Evolutionary conservation across 164 flowering plant genomes (phyloP), one percentile per base, ranked within the genome.

Genomic region (Liquidambar formosana): DNA sequence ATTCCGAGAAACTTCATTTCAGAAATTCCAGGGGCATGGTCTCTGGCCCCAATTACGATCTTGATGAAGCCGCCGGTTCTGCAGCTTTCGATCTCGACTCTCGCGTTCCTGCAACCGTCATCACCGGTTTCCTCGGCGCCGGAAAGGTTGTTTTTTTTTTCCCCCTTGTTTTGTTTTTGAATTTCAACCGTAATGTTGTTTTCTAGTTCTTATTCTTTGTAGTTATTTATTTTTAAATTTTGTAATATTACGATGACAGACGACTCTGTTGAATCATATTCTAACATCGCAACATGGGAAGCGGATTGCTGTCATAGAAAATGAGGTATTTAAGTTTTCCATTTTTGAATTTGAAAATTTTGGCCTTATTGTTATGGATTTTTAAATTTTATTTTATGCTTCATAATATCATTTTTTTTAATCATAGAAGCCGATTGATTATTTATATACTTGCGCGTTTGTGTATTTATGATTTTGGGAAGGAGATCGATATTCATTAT

Each of bases 51-150:
- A 63, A 44, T 48, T 41, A 48, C 23, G 63, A 60, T 23, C 46
- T 57, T 41, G 74, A 73, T 1, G 78, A 73, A 49, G 81, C 75
- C 13, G 65, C 57, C n/a, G n/a, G n/a, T 22, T 69, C 82, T 0
- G 46, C 75, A 2, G 65, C 76, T 0, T 28, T 64, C 1, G 54
- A 58, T 33, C 68, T 61, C 47, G 97, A 94, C 75, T 74, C 67
- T 75, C 83, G 97, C n/a, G 91, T 90, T 25, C 90, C 98, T 0
- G 94, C 96, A 25, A 92, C 97, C 47, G 83, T 94, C 0, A 79
- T 92, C 69, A 90, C 96, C n/a, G 97, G 98, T 4, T 94, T 92
- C 70, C 90, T 94, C n/a, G 98, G 98, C 61, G 83, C 98, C 13
- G 98, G 98, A 65, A 94, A 94, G 94, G 98, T n/a, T n/a, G n/a